Conservation (phyloP, 1,139 yeast species). For the Wickerhamomyces sp. region DNA sequence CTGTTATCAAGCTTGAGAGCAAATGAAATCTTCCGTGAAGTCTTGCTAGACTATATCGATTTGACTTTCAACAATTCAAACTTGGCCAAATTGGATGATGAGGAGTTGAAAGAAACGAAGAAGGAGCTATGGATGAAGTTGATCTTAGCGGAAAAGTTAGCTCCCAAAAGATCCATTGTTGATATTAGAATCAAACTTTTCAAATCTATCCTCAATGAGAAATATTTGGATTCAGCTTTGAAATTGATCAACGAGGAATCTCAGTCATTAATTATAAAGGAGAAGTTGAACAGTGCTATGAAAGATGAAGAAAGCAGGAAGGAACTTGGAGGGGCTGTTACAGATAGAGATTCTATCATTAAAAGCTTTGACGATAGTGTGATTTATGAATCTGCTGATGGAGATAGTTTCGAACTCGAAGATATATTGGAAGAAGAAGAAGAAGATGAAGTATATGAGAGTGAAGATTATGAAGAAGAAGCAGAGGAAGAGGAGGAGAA, state of each 20-base stretch:
- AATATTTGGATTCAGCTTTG: conserved; percentile 17
- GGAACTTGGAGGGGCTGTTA: background rate
- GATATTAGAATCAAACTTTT: conserved; percentile 22
- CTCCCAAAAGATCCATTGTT: conserved; percentile 22
- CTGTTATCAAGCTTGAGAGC: conserved; percentile 23
- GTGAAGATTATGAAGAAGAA: conserved; percentile 2
- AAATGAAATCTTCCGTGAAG: conserved; percentile 26
- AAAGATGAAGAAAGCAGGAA: background rate
- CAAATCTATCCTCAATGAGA: conserved; percentile 22
- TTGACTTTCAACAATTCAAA: conserved; percentile 23
- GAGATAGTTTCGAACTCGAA: background rate
- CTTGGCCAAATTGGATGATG: conserved; percentile 15
- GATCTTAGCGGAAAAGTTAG: conserved; percentile 21
- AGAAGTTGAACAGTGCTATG: conserved; percentile 1
- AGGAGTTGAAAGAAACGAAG: conserved; percentile 18
- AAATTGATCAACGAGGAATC: conserved; percentile 18
- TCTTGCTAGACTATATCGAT: conserved; percentile 22
- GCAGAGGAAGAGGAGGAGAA: conserved; percentile 1
- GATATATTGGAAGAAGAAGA: conserved; percentile 4
- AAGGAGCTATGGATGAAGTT: conserved; percentile 26
- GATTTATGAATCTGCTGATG: background rate
- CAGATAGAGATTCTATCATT: background rate
- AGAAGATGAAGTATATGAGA: conserved; percentile 8
- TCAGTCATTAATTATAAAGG: conserved; percentile 5
- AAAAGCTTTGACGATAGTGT: conserved; percentile 1